phyloP scores from a whole-genome alignment of 1,139 yeast species.

The Casaregolazyma suthepensis region DNA sequence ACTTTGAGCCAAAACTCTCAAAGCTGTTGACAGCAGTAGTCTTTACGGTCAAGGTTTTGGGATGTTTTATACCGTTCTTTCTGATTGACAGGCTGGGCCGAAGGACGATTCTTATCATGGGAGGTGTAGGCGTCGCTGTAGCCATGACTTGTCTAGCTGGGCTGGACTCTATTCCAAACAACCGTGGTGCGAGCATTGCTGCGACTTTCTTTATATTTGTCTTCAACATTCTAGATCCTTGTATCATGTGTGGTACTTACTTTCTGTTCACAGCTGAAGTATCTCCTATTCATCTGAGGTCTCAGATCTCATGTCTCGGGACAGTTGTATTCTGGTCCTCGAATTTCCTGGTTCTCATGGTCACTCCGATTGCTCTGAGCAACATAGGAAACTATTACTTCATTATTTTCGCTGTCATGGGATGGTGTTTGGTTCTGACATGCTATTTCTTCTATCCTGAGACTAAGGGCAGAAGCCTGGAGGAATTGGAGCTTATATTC shows the following conservation, averaged over 20 bases:
- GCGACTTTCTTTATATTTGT: background rate
- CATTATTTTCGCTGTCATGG: conserved; percentile 75
- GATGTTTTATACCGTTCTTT: conserved; percentile 60
- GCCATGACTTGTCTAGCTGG: conserved; percentile 28
- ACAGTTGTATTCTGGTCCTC: conserved; percentile 36
- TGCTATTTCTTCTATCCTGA: conserved; percentile 74
- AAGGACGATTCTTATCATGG: conserved; percentile 57
- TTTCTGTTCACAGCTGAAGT: conserved; percentile 30
- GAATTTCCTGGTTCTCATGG: conserved; percentile 34
- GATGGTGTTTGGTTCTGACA: conserved; percentile 55
- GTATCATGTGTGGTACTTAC: background rate
- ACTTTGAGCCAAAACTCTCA: conserved; percentile 58
- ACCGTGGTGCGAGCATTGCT: background rate
- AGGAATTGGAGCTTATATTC: conserved; percentile 5
- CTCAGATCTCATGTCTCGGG: background rate
- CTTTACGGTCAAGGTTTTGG: conserved; percentile 43
- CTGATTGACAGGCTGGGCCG: conserved; percentile 68
- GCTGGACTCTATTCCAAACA: background rate
- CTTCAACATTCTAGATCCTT: background rate
- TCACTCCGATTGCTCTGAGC: conserved; percentile 56
- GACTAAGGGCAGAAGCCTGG: conserved; percentile 3
- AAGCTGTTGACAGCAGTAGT: conserved; percentile 73
- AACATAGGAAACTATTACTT: conserved; percentile 56
- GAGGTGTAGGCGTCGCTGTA: conserved; percentile 57
- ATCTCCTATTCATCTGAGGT: conserved; percentile 31